A percentile compares a stretch with the other conserved stretches of the same genome.
phyloP scores from a whole-genome alignment of 1,284 basidiomycete species.

The Trametes sp. region DNA sequence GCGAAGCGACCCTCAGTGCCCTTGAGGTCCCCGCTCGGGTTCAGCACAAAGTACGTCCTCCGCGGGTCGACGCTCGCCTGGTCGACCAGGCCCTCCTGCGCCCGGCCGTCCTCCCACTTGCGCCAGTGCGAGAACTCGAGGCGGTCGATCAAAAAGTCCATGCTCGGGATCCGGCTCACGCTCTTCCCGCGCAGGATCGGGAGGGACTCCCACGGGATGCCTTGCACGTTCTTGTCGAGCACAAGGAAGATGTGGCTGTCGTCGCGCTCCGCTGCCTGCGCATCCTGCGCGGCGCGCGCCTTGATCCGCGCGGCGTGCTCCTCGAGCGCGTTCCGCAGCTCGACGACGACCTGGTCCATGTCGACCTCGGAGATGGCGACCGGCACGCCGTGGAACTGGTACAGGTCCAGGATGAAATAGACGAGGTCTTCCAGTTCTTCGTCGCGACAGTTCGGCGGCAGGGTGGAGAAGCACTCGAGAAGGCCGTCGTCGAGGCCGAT shows the following conservation, averaged over 20 bases:
- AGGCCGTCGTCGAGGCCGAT: slow-evolving; percentile 74
- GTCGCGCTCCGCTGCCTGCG: slow-evolving; percentile 22
- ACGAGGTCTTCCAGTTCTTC: slow-evolving; percentile 96
- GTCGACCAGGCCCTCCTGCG: slow-evolving; percentile 44
- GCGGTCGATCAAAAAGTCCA: slow-evolving; percentile 89
- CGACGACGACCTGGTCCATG: slow-evolving; percentile 83
- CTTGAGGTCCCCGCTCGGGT: slow-evolving; percentile 90
- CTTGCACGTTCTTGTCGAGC: slow-evolving; percentile 90
- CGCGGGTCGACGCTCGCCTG: slow-evolving; percentile 66
- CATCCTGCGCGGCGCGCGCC: slow-evolving; percentile 34
- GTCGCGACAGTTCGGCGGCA: slow-evolving; percentile 84
- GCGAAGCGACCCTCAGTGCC: slow-evolving; percentile 87
- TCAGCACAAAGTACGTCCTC: slow-evolving; percentile 87
- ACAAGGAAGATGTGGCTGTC: slow-evolving; percentile 88
- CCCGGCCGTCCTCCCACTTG: slow-evolving; percentile 25
- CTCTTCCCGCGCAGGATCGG: slow-evolving; percentile 86
- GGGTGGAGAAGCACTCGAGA: slow-evolving; percentile 86
- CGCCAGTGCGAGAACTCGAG: slow-evolving; percentile 65
- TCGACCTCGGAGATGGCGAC: slow-evolving; percentile 94
- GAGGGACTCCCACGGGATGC: slow-evolving; percentile 96
- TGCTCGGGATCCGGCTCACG: slow-evolving; percentile 89
- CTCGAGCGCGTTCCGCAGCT: slow-evolving; percentile 73
- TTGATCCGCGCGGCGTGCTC: slow-evolving; percentile 64
- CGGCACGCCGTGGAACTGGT: slow-evolving; percentile 91
- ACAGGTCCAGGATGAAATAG: slow-evolving; percentile 93